Base-by-base conservation (phyloP, 176 grass and related monocot genomes). In the Ensete ventricosum region DNA sequence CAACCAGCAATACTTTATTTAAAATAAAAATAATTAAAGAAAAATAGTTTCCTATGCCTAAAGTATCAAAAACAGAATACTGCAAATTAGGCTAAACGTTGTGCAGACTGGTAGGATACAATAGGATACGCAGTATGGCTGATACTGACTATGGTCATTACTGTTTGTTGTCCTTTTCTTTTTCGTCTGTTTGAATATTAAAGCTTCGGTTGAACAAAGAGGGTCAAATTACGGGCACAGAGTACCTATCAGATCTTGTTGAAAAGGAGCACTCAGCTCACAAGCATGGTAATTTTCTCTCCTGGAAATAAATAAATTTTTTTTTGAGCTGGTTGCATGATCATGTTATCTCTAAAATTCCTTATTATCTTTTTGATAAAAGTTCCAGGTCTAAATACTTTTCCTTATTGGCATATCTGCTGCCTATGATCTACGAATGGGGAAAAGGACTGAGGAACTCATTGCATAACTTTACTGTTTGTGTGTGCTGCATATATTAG, bases 181-280 rank as follows among this genome's bases (percentile, higher is more conserved):
- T 21, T 62, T 82, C 54, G 8, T 82, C 79, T 83, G 77, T 64
- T 59, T 66, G 78, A 72, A 43, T 54, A 73, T 76, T 93, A 57
- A 84, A 99, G 95, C 86, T 99, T 79, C 95, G 88, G 51, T 80
- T 94, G 84, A 82, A 67, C 71, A 94, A 64, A 65, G 78, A 91
- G 75, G 90, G 95, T 10, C 78, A 83, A 71, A 87, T 94, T 79
- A 93, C 85, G 60, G 95, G 86, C 82, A 90, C 88, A 23, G 90
- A 99, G 74, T 99, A 87, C 76, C 82, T 99, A 69, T 91, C 90
- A 66, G 95, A 99, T 80, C 84, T 99, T 54, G 95, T 99, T 86
- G 95, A 99, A 82, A 98, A 98, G 81, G 90, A 81, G 67, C 82
- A 98, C 70, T 81, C 83, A 49, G 65, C 65, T 74, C 90, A 90